Conservation (phyloP, 2,329 filamentous ascomycete species). For the Chaetomium sp. region DNA sequence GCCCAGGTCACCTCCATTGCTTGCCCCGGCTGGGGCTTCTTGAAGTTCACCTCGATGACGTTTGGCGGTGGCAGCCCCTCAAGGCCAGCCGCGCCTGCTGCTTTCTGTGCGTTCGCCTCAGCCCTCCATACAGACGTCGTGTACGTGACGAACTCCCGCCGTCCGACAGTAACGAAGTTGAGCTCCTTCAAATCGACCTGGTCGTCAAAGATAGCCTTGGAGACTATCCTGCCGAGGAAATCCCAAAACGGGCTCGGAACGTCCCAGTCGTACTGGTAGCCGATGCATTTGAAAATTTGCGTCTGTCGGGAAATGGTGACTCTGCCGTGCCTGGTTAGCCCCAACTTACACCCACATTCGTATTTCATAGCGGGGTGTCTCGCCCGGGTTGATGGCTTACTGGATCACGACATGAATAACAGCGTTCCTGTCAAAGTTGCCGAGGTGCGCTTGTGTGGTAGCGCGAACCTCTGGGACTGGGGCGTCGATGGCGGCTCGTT, state of each 20-base stretch:
- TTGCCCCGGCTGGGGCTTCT: not conserved
- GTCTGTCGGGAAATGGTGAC: constrained; percentile 15
- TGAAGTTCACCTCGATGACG: not conserved
- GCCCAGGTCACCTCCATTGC: not conserved
- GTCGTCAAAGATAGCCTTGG: no score
- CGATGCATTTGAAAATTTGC: constrained; percentile 14
- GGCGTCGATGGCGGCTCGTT: constrained; percentile 17
- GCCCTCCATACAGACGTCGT: no score
- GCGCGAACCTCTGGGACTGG: constrained; percentile 14
- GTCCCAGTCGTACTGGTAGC: constrained; percentile 23
- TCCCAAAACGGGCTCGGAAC: constrained; percentile 17
- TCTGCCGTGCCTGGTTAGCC: no score
- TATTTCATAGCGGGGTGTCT: no score
- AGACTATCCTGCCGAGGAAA: constrained; percentile 9
- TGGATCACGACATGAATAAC: constrained; percentile 23
- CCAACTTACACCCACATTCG: no score
- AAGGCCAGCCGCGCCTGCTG: no score
- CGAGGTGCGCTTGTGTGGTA: constrained; percentile 10
- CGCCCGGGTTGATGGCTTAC: not conserved
- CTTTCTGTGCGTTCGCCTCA: no score
- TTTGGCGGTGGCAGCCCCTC: no score
- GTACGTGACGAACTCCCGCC: no score
- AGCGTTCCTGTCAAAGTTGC: not conserved
- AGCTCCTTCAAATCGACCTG: no score
- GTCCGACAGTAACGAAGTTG: no score